Conservation (phyloP, 139 green algal species). For the Chlamydomonas schloesseri region DNA sequence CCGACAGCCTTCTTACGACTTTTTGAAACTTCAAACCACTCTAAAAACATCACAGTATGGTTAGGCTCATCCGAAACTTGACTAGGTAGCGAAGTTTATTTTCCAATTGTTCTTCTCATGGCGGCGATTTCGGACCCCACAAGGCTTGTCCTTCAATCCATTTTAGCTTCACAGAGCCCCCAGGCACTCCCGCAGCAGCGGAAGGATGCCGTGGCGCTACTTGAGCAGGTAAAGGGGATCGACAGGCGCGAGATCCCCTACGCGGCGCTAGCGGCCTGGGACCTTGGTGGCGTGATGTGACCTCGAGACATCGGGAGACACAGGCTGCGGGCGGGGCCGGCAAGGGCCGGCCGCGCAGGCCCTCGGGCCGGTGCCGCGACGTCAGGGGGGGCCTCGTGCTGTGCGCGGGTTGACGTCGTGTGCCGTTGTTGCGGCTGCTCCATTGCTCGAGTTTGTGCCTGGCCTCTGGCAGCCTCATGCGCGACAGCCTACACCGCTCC, state of each 20-base stretch:
- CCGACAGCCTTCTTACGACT: too few relatives aligned
- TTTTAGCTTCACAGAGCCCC: constrained; percentile 39
- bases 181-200: constrained; percentile 43
- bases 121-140: constrained; percentile 3
- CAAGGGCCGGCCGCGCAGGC: too few relatives aligned
- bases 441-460: too few relatives aligned
- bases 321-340: too few relatives aligned
- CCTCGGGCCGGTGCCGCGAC: not conserved
- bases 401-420: not conserved
- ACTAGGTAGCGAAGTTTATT: not conserved
- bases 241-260: not conserved
- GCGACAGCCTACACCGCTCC: too few relatives aligned
- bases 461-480: too few relatives aligned
- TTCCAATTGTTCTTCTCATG: not conserved
- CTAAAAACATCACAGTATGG: too few relatives aligned
- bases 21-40: too few relatives aligned
- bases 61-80: too few relatives aligned
- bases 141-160: constrained; percentile 48
- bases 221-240: constrained; percentile 46
- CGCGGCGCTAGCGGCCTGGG: too few relatives aligned
- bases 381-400: not conserved
- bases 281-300: not conserved
- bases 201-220: constrained; percentile 55
- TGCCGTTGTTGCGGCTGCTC: too few relatives aligned
- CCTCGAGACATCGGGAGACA: too few relatives aligned